Base-by-base conservation (phyloP, 139 green algal genomes). In the Micromonas pusilla region DNA sequence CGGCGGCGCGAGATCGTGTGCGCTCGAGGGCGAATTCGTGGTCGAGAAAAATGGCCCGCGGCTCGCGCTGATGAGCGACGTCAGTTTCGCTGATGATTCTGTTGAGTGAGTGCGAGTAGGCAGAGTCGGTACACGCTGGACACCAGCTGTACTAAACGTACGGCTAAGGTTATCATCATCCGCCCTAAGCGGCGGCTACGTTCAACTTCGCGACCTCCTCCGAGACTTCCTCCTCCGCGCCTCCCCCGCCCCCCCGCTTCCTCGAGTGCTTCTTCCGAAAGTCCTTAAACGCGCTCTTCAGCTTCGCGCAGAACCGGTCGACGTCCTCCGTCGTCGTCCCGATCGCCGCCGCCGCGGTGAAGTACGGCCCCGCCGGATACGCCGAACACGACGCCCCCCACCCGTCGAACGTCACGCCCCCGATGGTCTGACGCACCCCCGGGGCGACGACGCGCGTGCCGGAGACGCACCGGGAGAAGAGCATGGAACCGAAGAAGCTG, bases 271-370 rank as follows among this genome's bases (percentile, higher is more conserved):
- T 72, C 3, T 63, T 63, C 30, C 31, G 26, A 62, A 75, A 75
- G 30, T 84, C 68, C 60, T 78, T 72, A 13, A 76, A 68, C 32
- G 64, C 82, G 62, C 53, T 52, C 1, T n/a, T 6, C 52, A 96
- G 77, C 30, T 87, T 80, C 0, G 21, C 36, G 13, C 90, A 64
- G 67, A 97, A 95, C 33, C 86, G 74, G 20, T 94, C 85, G 0
- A 95, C 80, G 19, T 97, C 92, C 0, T 57, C 71, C 20, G 52
- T 26, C 16, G 54, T 91, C 6, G 78, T 89, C 16, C 93, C 93
- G 9, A 97, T 52, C 1, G 93, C 92, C 13, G 92, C 93, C 2
- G 93, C 93, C 0, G 90, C 90, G 1, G 89, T 97, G 62, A 97
- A 68, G 83, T 97, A 97, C 9, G 45, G 45, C 31, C 80, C 74